Evolutionary conservation across 495 filamentous ascomycete species (phyloP).

Genomic region (Xylaria cubensis): DNA sequence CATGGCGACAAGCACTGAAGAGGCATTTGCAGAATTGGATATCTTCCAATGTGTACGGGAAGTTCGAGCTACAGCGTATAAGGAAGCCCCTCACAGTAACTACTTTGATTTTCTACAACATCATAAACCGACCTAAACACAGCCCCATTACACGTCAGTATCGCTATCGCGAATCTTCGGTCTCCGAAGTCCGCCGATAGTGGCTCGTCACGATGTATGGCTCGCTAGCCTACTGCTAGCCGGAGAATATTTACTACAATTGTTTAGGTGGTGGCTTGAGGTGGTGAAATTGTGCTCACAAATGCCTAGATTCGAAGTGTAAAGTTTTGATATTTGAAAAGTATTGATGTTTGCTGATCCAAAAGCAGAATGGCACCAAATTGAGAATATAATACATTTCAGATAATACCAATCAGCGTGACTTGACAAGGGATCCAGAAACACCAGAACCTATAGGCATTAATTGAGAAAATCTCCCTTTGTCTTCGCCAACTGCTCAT

Average conservation of each 20-base stretch:
- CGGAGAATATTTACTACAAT: not conserved
- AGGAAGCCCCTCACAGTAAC: too few relatives aligned
- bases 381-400: not conserved
- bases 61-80: too few relatives aligned
- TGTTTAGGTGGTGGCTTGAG: too few relatives aligned
- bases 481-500: slow-evolving; percentile 55
- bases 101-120: too few relatives aligned
- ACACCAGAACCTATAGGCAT: not conserved
- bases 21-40: not conserved
- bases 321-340: not conserved
- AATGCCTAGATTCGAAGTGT: not conserved
- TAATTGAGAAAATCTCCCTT: slow-evolving; percentile 48
- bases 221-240: not conserved
- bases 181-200: not conserved
- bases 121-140: too few relatives aligned
- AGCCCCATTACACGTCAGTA: too few relatives aligned
- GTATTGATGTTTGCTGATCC: not conserved
- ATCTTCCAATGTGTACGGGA: too few relatives aligned
- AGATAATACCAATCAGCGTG: too few relatives aligned
- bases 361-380: not conserved
- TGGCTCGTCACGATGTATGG: not conserved
- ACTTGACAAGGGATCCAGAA: not conserved
- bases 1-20: not conserved
- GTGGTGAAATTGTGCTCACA: not conserved
- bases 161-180: not conserved